Conservation (phyloP, 2,329 filamentous ascomycete genomes). For the Salinomyces thailandicus region DNA sequence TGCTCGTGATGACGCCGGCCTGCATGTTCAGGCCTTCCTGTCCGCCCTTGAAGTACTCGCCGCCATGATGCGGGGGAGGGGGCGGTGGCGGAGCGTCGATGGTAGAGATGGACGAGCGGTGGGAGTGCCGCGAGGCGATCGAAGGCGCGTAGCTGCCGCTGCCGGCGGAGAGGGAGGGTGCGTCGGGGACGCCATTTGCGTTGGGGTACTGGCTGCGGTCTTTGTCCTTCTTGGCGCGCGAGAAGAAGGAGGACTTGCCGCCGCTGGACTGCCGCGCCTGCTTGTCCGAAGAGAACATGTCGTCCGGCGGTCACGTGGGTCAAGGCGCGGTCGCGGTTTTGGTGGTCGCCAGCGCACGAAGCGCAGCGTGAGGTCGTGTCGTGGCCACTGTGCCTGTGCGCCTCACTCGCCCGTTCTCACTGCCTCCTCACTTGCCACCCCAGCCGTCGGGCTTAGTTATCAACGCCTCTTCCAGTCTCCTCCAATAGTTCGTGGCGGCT, state of each 20-base stretch:
- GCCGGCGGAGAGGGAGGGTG: conserved; percentile 43
- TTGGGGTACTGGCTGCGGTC: conserved; percentile 38
- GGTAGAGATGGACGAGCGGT: conserved; percentile 30
- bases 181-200: conserved; percentile 36
- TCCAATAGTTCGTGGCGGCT: too few species aligned
- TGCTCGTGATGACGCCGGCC: conserved; percentile 74
- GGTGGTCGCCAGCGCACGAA: background rate
- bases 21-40: conserved; percentile 56
- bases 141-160: conserved; percentile 26
- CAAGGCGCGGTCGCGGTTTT: background rate
- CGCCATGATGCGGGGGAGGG: conserved; percentile 4
- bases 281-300: conserved; percentile 44
- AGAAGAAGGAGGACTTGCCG: conserved; percentile 78
- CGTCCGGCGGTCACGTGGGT: conserved; percentile 1
- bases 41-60: conserved; percentile 28
- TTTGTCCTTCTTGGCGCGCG: conserved; percentile 67
- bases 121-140: conserved; percentile 23
- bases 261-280: conserved; percentile 75
- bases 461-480: too few species aligned
- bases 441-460: too few species aligned
- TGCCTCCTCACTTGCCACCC: too few species aligned
- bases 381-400: background rate
- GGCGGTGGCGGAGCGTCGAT: conserved; percentile 3
- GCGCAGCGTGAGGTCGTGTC: background rate
- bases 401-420: too few species aligned